A percentile compares a stretch with the other conserved stretches of the same genome.
phyloP scores from a whole-genome alignment of 257 asterid genomes.

The Orobanche coerulescens region DNA sequence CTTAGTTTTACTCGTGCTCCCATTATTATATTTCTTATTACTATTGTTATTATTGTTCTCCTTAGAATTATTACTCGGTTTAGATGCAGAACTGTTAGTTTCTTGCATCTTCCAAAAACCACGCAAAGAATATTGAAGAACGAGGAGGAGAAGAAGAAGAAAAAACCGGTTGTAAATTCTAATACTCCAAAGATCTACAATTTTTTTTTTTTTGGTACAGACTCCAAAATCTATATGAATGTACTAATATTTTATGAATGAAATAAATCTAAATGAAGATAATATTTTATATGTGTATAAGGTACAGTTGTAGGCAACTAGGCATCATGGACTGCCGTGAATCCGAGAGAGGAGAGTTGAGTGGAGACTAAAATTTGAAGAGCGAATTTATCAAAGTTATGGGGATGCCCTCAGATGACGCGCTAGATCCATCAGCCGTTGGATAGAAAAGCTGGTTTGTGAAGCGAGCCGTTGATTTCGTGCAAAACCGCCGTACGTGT shows the following conservation, averaged over 20 bases:
- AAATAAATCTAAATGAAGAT: neutral
- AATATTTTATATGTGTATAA: neutral
- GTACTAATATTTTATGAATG: too few relatives aligned
- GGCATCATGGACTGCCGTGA: too few relatives aligned
- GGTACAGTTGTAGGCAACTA: neutral
- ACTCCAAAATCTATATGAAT: too few relatives aligned
- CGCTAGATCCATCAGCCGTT: constrained; percentile 18
- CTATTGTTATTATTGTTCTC: too few relatives aligned
- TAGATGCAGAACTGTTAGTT: constrained; percentile 32
- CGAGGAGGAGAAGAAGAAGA: too few relatives aligned
- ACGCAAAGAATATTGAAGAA: too few relatives aligned
- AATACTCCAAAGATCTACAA: too few relatives aligned
- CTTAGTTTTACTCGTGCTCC: neutral
- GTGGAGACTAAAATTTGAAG: constrained; percentile 44
- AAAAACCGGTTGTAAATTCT: neutral
- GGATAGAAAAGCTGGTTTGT: constrained; percentile 15
- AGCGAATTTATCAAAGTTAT: too few relatives aligned
- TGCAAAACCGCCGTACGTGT: neutral
- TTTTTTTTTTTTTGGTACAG: too few relatives aligned
- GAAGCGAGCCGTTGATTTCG: constrained; percentile 19
- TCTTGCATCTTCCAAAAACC: constrained; percentile 31
- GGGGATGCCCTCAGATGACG: constrained; percentile 32
- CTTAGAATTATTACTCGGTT: neutral
- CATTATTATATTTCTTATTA: too few relatives aligned
- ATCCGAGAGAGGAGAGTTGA: too few relatives aligned